Base-by-base conservation (phyloP, 139 green algal genomes). In the Chlorella vulgaris region DNA sequence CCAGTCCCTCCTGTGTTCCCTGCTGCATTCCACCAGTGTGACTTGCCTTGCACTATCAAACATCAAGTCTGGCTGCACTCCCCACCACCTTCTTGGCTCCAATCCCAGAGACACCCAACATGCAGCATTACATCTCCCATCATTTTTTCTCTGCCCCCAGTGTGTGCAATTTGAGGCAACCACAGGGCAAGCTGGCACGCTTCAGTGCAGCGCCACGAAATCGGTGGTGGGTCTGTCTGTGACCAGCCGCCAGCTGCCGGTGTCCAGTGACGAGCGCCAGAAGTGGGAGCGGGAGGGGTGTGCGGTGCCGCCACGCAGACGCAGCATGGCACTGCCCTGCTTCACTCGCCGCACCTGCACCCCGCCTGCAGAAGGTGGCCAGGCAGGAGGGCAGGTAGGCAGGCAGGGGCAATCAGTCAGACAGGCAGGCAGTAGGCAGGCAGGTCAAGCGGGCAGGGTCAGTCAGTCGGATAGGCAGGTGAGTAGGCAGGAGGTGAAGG, bases 311-410 rank as follows among this genome's bases (percentile, higher is more conserved):
- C 74, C 74, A 2, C 60, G 38, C 38, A 80, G 28, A 3, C 58
- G 36, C 58, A 80, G 74, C 74, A 40, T 58, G 3, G 74, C 15
- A 5, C 38, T 69, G 28, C 55, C 74, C 58, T 80, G 58, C 74
- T 80, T 80, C n/a, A 70, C 55, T 13, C 73, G 73, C 53, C 73
- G 50, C 53, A 79, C 58, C 35, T 79, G 73, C 26, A 51, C 28
- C 10, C 22, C 74, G 38, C 74, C 74, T 80, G 74, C 18, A 28
- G 18, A 28, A 28, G 19, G 53, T 10, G 40, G 10, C 7, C 7
- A 40, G 62, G 28, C 29, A 40, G 62, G 26, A 21, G 39, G 21
- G 62, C 62, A 69, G n/a, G 62, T 22, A 21, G 62, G 24, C 21
- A 67, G 58, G 58, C 58, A 33, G 18, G 21, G 7, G 24, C 24